A percentile compares a stretch with the other conserved stretches of the same genome.
Evolutionary conservation across 768 basidiomycete genomes (phyloP).

Genomic region (Suillus occidentalis): DNA sequence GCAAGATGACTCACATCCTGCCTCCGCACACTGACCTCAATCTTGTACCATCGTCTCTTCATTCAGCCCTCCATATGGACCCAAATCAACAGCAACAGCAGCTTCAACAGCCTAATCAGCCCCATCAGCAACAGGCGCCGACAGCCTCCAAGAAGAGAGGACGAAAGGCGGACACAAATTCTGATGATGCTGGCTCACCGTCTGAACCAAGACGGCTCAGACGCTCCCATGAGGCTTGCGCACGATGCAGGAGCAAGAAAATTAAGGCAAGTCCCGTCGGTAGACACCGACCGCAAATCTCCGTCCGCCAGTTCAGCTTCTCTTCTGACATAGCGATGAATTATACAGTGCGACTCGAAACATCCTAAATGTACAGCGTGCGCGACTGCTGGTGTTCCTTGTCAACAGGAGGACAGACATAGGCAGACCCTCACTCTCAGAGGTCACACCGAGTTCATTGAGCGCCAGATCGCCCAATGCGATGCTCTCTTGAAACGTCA

Average conservation of each 20-base stretch:
- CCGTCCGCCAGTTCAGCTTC: slow-evolving; percentile 48
- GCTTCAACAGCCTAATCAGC: slow-evolving; percentile 37
- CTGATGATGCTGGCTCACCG: slow-evolving; percentile 53
- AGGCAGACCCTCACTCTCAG: slow-evolving; percentile 83
- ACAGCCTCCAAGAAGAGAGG: slow-evolving; percentile 50
- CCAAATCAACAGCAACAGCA: slow-evolving; percentile 54
- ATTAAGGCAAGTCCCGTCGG: slow-evolving; percentile 82
- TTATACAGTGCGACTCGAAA: slow-evolving; percentile 81
- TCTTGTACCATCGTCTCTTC: slow-evolving; percentile 49
- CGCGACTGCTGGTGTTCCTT: slow-evolving; percentile 72
- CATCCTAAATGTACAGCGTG: slow-evolving; percentile 87
- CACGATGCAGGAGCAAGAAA: slow-evolving; percentile 94
- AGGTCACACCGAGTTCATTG: slow-evolving; percentile 80
- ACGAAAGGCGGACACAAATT: slow-evolving; percentile 56
- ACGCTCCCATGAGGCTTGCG: slow-evolving; percentile 90
- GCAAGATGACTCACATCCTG: slow-evolving; percentile 46
- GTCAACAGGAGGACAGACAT: slow-evolving; percentile 88
- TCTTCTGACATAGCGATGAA: slow-evolving; percentile 27
- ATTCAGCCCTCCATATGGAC: slow-evolving; percentile 70
- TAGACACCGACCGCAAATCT: slow-evolving; percentile 82
- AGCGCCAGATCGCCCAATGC: slow-evolving; percentile 78
- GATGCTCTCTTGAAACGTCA: slow-evolving; percentile 75
- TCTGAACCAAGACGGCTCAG: slow-evolving; percentile 79
- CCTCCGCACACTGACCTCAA: slow-evolving; percentile 46
- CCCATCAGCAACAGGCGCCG: slow-evolving; percentile 38